Percentiles rank a stretch among this genome's conserved stretches.
These are phyloP conservation scores for Syzygium aromaticum DNA, from an alignment of 345 rosid species.

Conservation along the genomic window DNA sequence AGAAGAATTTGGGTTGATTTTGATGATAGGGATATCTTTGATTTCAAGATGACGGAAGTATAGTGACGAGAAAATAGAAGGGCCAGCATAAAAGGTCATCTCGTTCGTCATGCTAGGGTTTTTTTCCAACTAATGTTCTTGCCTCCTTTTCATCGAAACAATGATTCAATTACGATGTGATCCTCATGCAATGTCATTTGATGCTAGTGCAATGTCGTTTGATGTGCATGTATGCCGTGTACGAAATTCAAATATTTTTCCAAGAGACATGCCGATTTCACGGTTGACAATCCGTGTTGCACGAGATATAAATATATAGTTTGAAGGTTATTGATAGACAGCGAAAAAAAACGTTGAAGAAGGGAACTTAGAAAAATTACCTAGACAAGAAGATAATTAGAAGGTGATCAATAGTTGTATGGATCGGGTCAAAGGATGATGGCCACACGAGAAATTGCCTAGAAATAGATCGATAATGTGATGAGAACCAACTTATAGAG, in stretches of 20 bases:
- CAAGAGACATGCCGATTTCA: background rate
- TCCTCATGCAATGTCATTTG: background rate
- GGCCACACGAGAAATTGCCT: background rate
- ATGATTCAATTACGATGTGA: background rate
- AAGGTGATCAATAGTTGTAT: too few species aligned
- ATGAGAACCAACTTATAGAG: background rate
- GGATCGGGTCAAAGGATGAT: background rate
- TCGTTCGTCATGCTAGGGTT: background rate
- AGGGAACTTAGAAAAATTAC: too few species aligned
- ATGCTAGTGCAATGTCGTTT: background rate
- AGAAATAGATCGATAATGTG: background rate
- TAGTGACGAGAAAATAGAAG: background rate
- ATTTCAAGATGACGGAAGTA: background rate
- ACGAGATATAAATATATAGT: too few species aligned
- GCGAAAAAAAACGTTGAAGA: too few species aligned
- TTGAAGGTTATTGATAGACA: too few species aligned
- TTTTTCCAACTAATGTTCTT: background rate
- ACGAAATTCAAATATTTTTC: background rate
- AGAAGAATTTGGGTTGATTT: background rate
- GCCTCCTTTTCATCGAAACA: background rate
- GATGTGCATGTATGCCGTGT: background rate
- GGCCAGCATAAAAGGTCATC: background rate
- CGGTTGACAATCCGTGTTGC: background rate
- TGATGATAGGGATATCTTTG: background rate
- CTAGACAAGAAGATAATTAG: too few species aligned